Evolutionary conservation across 805 yeast genomes (phyloP).

Genomic region (Nakazawaea ishiwadae): DNA sequence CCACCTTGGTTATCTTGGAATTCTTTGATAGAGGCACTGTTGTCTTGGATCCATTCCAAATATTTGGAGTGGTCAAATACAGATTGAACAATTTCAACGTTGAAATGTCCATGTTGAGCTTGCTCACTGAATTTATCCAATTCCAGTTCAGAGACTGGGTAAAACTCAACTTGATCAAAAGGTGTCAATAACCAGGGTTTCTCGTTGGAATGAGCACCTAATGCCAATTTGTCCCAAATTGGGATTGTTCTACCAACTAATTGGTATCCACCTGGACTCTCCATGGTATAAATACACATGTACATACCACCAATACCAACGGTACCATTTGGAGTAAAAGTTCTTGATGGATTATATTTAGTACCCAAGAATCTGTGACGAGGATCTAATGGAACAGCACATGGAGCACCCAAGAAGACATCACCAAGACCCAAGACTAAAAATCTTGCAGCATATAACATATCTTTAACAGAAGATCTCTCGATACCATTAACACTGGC

Average conservation of each 20-base stretch:
- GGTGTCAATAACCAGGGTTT: conserved; percentile 90
- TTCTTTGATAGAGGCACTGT: conserved; percentile 65
- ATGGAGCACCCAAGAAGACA: conserved; percentile 96
- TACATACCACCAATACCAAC: conserved; percentile 99
- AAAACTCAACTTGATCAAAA: conserved; percentile 92
- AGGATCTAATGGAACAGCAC: conserved; percentile 98
- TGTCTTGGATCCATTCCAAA: conserved; percentile 69
- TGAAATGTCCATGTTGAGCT: conserved; percentile 74
- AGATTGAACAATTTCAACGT: conserved; percentile 68
- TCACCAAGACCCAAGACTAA: conserved; percentile 95
- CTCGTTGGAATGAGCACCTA: conserved; percentile 57
- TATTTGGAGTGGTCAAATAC: conserved; percentile 82
- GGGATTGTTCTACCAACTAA: conserved; percentile 95
- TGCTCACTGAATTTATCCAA: conserved; percentile 68
- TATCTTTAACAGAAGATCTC: conserved; percentile 71
- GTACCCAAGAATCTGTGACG: conserved; percentile 90
- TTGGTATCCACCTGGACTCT: conserved; percentile 98
- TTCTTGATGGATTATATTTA: conserved; percentile 94
- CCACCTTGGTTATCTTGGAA: conserved; percentile 69
- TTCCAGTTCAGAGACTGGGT: conserved; percentile 84
- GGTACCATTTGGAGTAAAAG: conserved; percentile 93
- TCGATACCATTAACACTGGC: conserved; percentile 81
- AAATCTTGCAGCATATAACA: conserved; percentile 86
- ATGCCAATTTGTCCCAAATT: conserved; percentile 90
- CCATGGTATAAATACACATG: conserved; percentile 98